Evolutionary conservation across 1,139 yeast species (phyloP).

Genomic region (Lodderomyces theae): DNA sequence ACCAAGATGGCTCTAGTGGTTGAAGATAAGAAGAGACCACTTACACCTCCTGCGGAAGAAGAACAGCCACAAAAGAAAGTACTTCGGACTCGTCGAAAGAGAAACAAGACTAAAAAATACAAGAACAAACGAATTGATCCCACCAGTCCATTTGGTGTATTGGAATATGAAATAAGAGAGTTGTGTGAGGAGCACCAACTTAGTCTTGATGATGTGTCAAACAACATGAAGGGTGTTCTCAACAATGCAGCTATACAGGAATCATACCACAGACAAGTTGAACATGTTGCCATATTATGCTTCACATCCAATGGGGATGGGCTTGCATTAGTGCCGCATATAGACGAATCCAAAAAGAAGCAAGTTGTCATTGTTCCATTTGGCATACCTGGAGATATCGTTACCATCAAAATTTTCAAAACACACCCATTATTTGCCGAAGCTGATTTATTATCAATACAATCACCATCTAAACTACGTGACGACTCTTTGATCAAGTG

Average conservation of each 20-base stretch:
- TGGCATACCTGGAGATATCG: constrained; percentile 82
- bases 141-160: constrained; percentile 79
- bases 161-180: constrained; percentile 69
- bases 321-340: constrained; percentile 59
- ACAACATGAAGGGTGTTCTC: constrained; percentile 64
- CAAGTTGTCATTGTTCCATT: constrained; percentile 72
- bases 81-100: constrained; percentile 4
- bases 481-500: constrained; percentile 50
- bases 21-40: constrained; percentile 12
- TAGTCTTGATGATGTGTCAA: constrained; percentile 46
- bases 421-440: constrained; percentile 77
- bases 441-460: constrained; percentile 64
- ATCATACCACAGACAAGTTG: constrained; percentile 58
- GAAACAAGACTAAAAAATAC: constrained; percentile 31
- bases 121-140: constrained; percentile 66
- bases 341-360: constrained; percentile 34
- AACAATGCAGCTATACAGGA: constrained; percentile 53
- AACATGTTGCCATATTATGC: constrained; percentile 54
- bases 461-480: constrained; percentile 42
- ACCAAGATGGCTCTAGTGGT: constrained; percentile 3
- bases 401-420: constrained; percentile 66
- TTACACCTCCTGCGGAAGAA: constrained; percentile 3
- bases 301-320: constrained; percentile 83
- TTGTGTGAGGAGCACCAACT: constrained; percentile 46
- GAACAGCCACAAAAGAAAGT: background rate